phyloP scores from a whole-genome alignment of 1,284 basidiomycete genomes.

The Trametes versicolor region DNA sequence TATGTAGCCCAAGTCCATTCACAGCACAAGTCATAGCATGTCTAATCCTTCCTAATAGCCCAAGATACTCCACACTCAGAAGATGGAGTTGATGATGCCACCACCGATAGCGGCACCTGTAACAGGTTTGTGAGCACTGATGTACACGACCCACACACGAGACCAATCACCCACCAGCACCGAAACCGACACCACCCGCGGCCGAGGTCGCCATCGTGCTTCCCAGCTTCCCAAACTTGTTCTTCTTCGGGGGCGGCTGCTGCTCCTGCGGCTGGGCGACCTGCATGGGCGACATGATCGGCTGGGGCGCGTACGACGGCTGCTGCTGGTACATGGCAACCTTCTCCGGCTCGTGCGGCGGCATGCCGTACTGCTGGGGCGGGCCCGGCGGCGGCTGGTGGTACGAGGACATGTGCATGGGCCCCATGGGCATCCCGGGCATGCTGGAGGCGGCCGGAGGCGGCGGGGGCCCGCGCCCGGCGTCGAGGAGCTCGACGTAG shows the following conservation, averaged over 20 bases:
- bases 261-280: conserved; percentile 31
- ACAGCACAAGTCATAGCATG: background rate
- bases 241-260: conserved; percentile 62
- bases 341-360: conserved; percentile 36
- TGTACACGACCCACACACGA: background rate
- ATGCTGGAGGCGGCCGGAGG: conserved; percentile 22
- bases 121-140: conserved; percentile 22
- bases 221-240: conserved; percentile 66
- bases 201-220: conserved; percentile 72
- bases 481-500: conserved; percentile 62
- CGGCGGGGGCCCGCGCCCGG: conserved; percentile 17
- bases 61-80: conserved; percentile 37
- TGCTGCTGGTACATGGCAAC: conserved; percentile 47
- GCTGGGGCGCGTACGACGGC: conserved; percentile 44
- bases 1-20: conserved; percentile 18
- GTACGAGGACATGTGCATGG: conserved; percentile 31
- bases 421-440: conserved; percentile 32
- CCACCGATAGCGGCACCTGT: conserved; percentile 52
- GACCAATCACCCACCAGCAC: conserved; percentile 55
- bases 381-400: conserved; percentile 27
- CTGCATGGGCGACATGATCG: conserved; percentile 7
- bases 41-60: background rate
- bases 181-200: conserved; percentile 77
- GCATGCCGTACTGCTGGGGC: conserved; percentile 24
- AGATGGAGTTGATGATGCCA: conserved; percentile 53